Evolutionary conservation across 1,284 basidiomycete genomes (phyloP), one percentile per base, ranked within the genome.

Genomic region (Pascua guehoae): DNA sequence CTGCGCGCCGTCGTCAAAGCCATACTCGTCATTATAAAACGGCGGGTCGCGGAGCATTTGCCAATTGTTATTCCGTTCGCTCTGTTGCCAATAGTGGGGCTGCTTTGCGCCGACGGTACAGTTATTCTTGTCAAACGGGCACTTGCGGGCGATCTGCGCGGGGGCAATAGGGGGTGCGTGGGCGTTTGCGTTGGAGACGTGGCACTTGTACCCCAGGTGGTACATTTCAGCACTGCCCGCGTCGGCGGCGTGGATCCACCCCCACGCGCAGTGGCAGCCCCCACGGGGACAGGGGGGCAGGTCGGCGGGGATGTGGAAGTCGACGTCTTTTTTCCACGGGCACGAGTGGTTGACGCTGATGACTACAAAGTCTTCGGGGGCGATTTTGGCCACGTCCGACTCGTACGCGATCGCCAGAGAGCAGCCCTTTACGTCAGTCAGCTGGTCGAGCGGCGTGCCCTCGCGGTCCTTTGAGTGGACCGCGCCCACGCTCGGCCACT

Each of bases 261-360:
- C 85, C 79, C 83, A 89, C 7, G 84, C 81, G 71, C 88, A 88
- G 18, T 79, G 81, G 68, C 88, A 89, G 39, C 82, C 83, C 12
- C 81, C 83, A 1, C 81, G 68, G 0, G 86, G 85, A 67, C 88
- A 89, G 16, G 83, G 77, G 0, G 88, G 88, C 81, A 89, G 84
- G 14, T 75, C 72, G 12, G 74, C 79, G 0, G 88, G 88, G 18
- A 89, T 72, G 51, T 80, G 65, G 66, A 88, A 89, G 50, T 82
- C 79, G 15, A 85, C 87, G 18, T 69, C 57, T 24, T 84, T 79
- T 45, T 77, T 77, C 85, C 85, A 89, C 0, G 87, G 86, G 61
- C 86, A 88, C 0, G 82, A 84, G 38, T 86, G 84, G 71, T 88
- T 88, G 37, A 86, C 81, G 58, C 82, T 85, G 75, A 89, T 88